Base-by-base conservation (phyloP, 2,329 filamentous ascomycete genomes). In the Botrytis aclada region DNA sequence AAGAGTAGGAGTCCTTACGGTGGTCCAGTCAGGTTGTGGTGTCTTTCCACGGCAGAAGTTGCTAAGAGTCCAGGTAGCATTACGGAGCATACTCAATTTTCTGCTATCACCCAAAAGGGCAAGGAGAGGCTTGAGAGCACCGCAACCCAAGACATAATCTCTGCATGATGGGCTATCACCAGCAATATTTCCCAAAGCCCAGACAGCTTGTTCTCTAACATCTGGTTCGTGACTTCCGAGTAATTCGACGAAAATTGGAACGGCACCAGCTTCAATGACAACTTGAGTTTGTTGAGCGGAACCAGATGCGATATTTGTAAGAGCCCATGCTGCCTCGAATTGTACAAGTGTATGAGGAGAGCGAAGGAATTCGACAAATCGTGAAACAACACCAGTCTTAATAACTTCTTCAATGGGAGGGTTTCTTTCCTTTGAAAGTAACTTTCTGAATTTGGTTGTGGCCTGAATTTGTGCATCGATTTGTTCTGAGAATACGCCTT, bases 11-110 rank as follows among this genome's bases (percentile, higher is more conserved):
- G 72, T 73, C 29, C 93, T 84, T 88, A 97, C 94, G 54, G 94
- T 98, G 81, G 90, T 90, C 96, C 96, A 99, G 82, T 99, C 96
- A 64, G 96, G 96, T 86, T 99, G 96, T 69, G 96, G 96, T 14
- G 95, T 98, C 89, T 99, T 99, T 85, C 96, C 96, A 87, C 96
- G 94, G 86, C 96, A 99, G 86, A 99, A 99, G 88, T 99, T 99
- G 88, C 96, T 98, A 73, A 99, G 86, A 62, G 96, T 99, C 96
- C 96, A 99, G 37, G 96, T 99, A 51, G 96, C 96, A 82, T 99
- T 99, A 78, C 96, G 90, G 70, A 99, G 91, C 96, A 99, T 99
- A 88, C 95, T 98, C 73, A 99, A 87, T 88, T 99, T 99, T 81
- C 96, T 94, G 86, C 96, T 98, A 83, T 99, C 96, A 71, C 95